phyloP scores from a whole-genome alignment of 225 moss, liverwort and hornwort genomes.

The Physcomitrium patens region DNA sequence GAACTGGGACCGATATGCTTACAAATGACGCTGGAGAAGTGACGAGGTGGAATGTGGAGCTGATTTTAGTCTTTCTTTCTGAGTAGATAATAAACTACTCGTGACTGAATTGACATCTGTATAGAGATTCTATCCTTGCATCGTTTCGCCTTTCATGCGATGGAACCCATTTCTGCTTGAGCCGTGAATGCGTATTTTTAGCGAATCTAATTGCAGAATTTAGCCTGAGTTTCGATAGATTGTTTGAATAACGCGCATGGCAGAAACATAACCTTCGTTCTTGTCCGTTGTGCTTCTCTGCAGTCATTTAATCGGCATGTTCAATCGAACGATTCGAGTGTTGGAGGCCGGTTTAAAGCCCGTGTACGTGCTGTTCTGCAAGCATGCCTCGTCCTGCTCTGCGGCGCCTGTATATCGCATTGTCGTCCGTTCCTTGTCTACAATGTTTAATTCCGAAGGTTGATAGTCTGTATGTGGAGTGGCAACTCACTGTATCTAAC shows the following conservation, averaged over 20 bases:
- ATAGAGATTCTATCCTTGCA: not conserved
- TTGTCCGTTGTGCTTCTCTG: slow-evolving; percentile 26
- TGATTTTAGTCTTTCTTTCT: slow-evolving; percentile 1
- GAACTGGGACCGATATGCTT: slow-evolving; percentile 41
- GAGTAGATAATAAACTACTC: not conserved
- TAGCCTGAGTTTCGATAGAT: not conserved
- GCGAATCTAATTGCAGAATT: not conserved
- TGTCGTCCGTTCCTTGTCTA: not conserved
- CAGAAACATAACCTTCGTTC: slow-evolving; percentile 22
- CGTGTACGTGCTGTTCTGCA: slow-evolving; percentile 58
- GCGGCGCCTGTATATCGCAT: not conserved
- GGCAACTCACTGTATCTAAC: slow-evolving; percentile 12
- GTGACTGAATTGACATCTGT: not conserved
- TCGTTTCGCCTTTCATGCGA: too few relatives aligned
- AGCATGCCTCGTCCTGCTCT: slow-evolving; percentile 37
- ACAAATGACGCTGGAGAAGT: slow-evolving; percentile 36
- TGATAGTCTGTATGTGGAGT: not conserved
- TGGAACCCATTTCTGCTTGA: too few relatives aligned
- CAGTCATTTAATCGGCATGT: slow-evolving; percentile 98
- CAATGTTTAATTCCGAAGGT: not conserved
- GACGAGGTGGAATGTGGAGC: slow-evolving; percentile 21
- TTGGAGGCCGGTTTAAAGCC: slow-evolving; percentile 98
- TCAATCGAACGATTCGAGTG: slow-evolving; percentile 92
- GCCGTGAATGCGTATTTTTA: not conserved
- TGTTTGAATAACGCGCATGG: not conserved